Evolutionary conservation across 495 filamentous ascomycete species (phyloP).

Genomic region (Apiosordaria backusii): DNA sequence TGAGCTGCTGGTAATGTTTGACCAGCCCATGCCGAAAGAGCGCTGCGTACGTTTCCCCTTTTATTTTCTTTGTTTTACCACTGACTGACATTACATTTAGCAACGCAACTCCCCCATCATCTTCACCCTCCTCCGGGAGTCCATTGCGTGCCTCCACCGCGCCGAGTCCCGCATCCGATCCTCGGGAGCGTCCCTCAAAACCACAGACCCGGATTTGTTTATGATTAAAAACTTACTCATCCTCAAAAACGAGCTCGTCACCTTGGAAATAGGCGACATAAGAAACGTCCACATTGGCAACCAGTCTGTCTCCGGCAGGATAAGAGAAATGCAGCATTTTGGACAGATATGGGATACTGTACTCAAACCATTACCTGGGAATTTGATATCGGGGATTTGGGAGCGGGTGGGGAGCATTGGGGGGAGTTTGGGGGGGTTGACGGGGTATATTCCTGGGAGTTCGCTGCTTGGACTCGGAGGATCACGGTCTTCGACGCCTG

Average conservation of each 20-base stretch:
- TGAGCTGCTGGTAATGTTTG: constrained; percentile 79
- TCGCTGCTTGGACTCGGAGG: constrained; percentile 34
- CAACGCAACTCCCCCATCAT: constrained; percentile 51
- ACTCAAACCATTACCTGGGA: constrained; percentile 20
- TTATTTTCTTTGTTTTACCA: constrained; percentile 12
- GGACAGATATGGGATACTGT: constrained; percentile 74
- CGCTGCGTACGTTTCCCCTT: constrained; percentile 60
- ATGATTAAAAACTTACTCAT: constrained; percentile 87
- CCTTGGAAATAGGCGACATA: constrained; percentile 87
- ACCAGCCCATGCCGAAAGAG: constrained; percentile 60
- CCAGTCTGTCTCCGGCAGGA: background rate
- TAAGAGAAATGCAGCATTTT: constrained; percentile 56
- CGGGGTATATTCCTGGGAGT: constrained; percentile 25
- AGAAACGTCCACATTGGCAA: constrained; percentile 51
- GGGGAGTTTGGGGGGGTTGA: background rate
- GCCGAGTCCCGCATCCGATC: constrained; percentile 49
- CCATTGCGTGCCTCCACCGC: constrained; percentile 47
- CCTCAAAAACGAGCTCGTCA: constrained; percentile 85
- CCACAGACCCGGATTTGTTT: constrained; percentile 74
- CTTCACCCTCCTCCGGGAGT: constrained; percentile 45
- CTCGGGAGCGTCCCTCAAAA: constrained; percentile 20
- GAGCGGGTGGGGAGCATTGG: constrained; percentile 31
- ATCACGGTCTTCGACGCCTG: constrained; percentile 19
- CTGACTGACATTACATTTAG: constrained; percentile 41
- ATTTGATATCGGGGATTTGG: constrained; percentile 25